A percentile compares a stretch with the other conserved stretches of the same genome.
Evolutionary conservation across 2,329 filamentous ascomycete genomes (phyloP).

Genomic region (Fusarium sp.): DNA sequence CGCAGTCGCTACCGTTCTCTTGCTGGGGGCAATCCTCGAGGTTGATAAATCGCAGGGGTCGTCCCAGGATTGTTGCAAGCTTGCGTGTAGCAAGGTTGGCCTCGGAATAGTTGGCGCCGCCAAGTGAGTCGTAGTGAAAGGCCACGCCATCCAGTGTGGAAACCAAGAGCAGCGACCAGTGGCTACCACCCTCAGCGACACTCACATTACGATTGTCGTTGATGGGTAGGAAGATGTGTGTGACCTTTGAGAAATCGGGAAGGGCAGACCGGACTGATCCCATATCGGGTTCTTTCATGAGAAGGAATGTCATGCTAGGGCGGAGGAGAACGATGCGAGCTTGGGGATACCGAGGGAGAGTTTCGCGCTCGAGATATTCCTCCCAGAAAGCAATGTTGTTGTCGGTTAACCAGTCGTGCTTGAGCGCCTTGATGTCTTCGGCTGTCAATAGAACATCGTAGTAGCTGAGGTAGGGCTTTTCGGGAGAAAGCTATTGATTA

Average conservation of each 20-base stretch:
- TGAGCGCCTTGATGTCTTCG: constrained; percentile 90
- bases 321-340: constrained; percentile 92
- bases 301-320: constrained; percentile 92
- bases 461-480: constrained; percentile 59
- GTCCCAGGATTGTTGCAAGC: constrained; percentile 77
- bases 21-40: constrained; percentile 91
- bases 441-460: constrained; percentile 74
- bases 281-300: constrained; percentile 80
- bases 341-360: constrained; percentile 82
- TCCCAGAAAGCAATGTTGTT: constrained; percentile 99
- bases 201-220: constrained; percentile 87
- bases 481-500: constrained; percentile 63
- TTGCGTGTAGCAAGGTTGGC: constrained; percentile 79
- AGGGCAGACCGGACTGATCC: constrained; percentile 75
- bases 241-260: constrained; percentile 83
- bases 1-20: constrained; percentile 93
- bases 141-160: constrained; percentile 89
- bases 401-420: constrained; percentile 96
- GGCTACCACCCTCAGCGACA: constrained; percentile 88
- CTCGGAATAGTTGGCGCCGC: constrained; percentile 80
- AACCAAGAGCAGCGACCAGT: constrained; percentile 95
- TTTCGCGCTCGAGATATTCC: constrained; percentile 94
- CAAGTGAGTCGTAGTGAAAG: constrained; percentile 96
- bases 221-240: constrained; percentile 95
- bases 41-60: constrained; percentile 81